phyloP scores from a whole-genome alignment of 176 grass and related monocot species.

The Alloteropsis semialata region DNA sequence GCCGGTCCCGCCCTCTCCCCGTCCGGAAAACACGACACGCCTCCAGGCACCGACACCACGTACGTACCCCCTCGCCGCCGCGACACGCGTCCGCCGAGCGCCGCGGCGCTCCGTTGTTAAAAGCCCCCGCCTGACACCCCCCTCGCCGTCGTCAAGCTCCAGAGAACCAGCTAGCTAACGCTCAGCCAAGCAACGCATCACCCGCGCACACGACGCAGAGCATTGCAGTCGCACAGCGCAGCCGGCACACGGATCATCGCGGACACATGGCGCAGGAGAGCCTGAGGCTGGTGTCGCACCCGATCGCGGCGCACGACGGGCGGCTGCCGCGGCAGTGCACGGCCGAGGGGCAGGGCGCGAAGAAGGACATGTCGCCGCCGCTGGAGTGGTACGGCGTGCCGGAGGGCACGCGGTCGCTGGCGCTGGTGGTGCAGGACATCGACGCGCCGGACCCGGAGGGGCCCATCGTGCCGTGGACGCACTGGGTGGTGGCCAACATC shows the following conservation, averaged over 20 bases:
- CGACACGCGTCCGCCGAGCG: slow-evolving; percentile 31
- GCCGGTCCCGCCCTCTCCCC: background rate
- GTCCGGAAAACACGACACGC: slow-evolving; percentile 30
- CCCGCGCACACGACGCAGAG: background rate
- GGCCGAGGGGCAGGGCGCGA: slow-evolving; percentile 63
- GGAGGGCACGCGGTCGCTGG: slow-evolving; percentile 57
- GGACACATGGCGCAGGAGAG: slow-evolving; percentile 48
- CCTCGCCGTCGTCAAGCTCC: background rate
- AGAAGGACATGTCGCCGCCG: slow-evolving; percentile 82
- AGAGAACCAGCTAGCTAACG: background rate
- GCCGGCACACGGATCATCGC: no score
- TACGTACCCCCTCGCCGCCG: background rate
- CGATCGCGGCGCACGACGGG: slow-evolving; percentile 48
- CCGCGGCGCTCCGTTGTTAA: background rate
- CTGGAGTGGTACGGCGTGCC: slow-evolving; percentile 97
- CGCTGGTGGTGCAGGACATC: slow-evolving; percentile 72
- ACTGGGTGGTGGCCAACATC: slow-evolving; percentile 92
- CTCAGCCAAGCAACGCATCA: background rate
- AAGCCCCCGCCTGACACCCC: background rate
- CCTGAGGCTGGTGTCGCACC: slow-evolving; percentile 71
- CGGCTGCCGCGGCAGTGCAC: slow-evolving; percentile 76
- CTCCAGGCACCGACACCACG: slow-evolving; percentile 34
- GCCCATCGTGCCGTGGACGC: slow-evolving; percentile 73
- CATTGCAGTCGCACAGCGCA: no score
- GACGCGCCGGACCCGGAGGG: slow-evolving; percentile 42